These are phyloP conservation scores for Metarhizium anisopliae DNA, from an alignment of 2,329 filamentous ascomycete species.

Conservation along the genomic window DNA sequence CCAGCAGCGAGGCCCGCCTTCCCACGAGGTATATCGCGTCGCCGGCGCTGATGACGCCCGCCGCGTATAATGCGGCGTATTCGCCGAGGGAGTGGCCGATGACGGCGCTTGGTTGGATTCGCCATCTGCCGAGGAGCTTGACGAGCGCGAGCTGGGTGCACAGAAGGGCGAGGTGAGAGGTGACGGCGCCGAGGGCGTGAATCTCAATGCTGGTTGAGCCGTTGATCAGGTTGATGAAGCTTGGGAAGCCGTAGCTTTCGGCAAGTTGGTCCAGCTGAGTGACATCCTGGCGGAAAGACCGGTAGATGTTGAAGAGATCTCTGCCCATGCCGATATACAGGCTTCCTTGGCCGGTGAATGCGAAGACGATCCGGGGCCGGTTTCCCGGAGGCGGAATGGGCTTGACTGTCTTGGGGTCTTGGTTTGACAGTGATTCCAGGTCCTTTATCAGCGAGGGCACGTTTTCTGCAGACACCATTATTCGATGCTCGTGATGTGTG, in stretches of 20 bases:
- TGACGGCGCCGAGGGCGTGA: conserved; percentile 8
- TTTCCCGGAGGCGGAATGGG: neutral
- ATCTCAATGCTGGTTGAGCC: conserved; percentile 22
- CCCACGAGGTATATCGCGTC: conserved; percentile 68
- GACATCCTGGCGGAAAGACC: conserved; percentile 25
- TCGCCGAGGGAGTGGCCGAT: conserved; percentile 61
- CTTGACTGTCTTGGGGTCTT: neutral
- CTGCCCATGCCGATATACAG: conserved; percentile 21
- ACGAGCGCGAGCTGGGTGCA: conserved; percentile 32
- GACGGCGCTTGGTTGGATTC: conserved; percentile 44
- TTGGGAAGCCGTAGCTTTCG: conserved; percentile 24
- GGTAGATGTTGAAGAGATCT: conserved; percentile 22
- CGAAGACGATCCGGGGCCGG: conserved; percentile 25
- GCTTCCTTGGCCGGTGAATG: conserved; percentile 37
- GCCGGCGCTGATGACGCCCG: conserved; percentile 60
- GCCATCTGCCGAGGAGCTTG: conserved; percentile 24
- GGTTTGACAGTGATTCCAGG: neutral
- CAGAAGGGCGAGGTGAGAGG: conserved; percentile 29
- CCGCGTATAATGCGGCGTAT: conserved; percentile 62
- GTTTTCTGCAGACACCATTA: conserved; percentile 28
- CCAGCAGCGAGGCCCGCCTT: conserved; percentile 54
- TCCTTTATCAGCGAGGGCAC: conserved; percentile 8
- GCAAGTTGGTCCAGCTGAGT: conserved; percentile 22
- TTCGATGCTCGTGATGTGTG: conserved; percentile 49
- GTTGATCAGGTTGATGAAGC: conserved; percentile 32